Conservation (phyloP, 2,329 filamentous ascomycete species). For the Exophiala lecanii-corni region DNA sequence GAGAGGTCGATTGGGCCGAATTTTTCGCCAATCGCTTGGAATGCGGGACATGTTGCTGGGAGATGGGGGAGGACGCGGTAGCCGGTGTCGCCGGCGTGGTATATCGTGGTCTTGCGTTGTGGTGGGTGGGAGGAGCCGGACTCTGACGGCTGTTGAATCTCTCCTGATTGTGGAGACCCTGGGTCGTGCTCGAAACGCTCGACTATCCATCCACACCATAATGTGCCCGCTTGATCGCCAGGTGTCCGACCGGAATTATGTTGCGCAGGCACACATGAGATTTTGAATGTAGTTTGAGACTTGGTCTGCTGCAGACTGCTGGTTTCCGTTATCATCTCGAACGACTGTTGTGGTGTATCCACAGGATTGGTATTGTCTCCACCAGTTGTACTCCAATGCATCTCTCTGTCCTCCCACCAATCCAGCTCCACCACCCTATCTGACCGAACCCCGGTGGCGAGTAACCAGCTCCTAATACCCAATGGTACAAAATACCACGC, state of each 20-base stretch:
- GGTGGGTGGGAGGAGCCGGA: background rate
- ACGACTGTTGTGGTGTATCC: background rate
- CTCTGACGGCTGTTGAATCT: background rate
- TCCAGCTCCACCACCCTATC: constrained; percentile 44
- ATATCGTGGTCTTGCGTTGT: constrained; percentile 11
- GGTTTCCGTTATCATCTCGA: background rate
- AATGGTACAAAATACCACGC: constrained; percentile 42
- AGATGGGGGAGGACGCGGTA: constrained; percentile 36
- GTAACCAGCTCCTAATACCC: constrained; percentile 27
- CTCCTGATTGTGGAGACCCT: too few relatives aligned
- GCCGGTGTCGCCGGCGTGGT: constrained; percentile 48
- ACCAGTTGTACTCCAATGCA: background rate
- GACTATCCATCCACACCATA: constrained; percentile 44
- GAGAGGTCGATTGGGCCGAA: constrained; percentile 48
- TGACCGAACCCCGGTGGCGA: constrained; percentile 31
- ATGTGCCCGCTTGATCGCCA: constrained; percentile 36
- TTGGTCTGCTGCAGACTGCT: constrained; percentile 18
- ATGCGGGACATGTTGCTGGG: constrained; percentile 43
- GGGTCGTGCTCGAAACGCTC: constrained; percentile 30
- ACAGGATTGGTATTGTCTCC: background rate
- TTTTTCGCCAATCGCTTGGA: constrained; percentile 42
- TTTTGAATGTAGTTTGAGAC: constrained; percentile 5
- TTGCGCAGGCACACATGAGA: constrained; percentile 30
- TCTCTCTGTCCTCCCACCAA: constrained; percentile 41
- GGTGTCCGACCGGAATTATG: constrained; percentile 43